phyloP scores from a whole-genome alignment of 1,284 basidiomycete species.

The Ganoderma meredithae region DNA sequence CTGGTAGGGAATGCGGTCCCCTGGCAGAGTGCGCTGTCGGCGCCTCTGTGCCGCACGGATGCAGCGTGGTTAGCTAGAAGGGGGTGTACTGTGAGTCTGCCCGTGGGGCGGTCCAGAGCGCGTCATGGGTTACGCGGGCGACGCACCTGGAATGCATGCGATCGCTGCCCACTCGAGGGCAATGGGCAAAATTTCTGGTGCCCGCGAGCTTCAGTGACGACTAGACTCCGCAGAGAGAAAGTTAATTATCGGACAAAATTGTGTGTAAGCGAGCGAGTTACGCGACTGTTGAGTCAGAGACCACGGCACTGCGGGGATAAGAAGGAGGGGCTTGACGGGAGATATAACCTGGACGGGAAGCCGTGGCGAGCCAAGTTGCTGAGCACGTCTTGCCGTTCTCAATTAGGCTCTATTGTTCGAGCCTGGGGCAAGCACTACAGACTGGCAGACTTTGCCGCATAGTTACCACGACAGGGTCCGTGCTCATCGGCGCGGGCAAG shows the following conservation, averaged over 20 bases:
- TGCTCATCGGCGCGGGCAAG: neutral
- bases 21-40: slow-evolving; percentile 2
- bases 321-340: neutral
- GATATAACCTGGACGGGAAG: neutral
- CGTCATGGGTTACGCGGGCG: slow-evolving; percentile 28
- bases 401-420: neutral
- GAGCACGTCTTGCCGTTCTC: neutral
- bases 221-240: neutral
- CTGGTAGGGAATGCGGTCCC: slow-evolving; percentile 8
- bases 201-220: neutral
- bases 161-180: slow-evolving; percentile 19
- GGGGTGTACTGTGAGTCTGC: slow-evolving; percentile 21
- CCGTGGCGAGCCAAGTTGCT: neutral
- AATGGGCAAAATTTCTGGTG: slow-evolving; percentile 23
- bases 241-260: slow-evolving; percentile 4
- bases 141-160: slow-evolving; percentile 18
- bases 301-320: slow-evolving; percentile 2
- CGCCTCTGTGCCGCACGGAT: slow-evolving; percentile 25
- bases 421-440: neutral
- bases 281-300: neutral
- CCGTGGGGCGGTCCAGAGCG: slow-evolving; percentile 25
- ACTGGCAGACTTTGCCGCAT: neutral
- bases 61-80: slow-evolving; percentile 22
- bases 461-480: neutral
- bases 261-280: neutral